Conservation (phyloP, 2,329 filamentous ascomycete genomes). For the Botrytis medusae region DNA sequence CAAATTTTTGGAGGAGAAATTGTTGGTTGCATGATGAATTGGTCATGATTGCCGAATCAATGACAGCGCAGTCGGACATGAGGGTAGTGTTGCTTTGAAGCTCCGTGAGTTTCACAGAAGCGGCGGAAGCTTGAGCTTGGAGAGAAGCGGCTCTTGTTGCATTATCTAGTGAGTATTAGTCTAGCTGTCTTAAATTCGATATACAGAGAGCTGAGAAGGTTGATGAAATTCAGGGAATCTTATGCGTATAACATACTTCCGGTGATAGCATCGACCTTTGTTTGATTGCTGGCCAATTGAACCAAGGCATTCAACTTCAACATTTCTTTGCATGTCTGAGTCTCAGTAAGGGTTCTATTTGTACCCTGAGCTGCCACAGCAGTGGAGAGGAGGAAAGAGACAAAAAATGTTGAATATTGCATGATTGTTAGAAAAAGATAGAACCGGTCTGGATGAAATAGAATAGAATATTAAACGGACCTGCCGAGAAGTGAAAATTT, state of each 20-base stretch:
- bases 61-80: constrained; percentile 39
- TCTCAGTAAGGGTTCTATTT: constrained; percentile 36
- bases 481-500: constrained; percentile 9
- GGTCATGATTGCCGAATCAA: constrained; percentile 34
- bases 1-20: constrained; percentile 27
- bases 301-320: constrained; percentile 37
- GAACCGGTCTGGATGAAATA: background rate
- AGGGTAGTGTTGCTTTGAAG: constrained; percentile 43
- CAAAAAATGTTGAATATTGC: constrained; percentile 31
- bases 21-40: constrained; percentile 25
- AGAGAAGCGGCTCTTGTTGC: constrained; percentile 42
- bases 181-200: background rate
- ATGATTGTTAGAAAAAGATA: constrained; percentile 22
- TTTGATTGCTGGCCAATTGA: constrained; percentile 42
- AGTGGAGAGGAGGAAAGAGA: constrained; percentile 31
- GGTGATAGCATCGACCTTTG: constrained; percentile 40
- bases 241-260: constrained; percentile 24
- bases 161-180: constrained; percentile 33
- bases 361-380: constrained; percentile 38
- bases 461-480: constrained; percentile 15
- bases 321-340: constrained; percentile 41
- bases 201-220: background rate
- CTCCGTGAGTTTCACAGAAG: constrained; percentile 37
- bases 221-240: background rate
- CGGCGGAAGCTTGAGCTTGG: constrained; percentile 42